A percentile compares a stretch with the other conserved stretches of the same genome.
Evolutionary conservation across 2,329 filamentous ascomycete species (phyloP).

Genomic region (Diplodia intermedia): DNA sequence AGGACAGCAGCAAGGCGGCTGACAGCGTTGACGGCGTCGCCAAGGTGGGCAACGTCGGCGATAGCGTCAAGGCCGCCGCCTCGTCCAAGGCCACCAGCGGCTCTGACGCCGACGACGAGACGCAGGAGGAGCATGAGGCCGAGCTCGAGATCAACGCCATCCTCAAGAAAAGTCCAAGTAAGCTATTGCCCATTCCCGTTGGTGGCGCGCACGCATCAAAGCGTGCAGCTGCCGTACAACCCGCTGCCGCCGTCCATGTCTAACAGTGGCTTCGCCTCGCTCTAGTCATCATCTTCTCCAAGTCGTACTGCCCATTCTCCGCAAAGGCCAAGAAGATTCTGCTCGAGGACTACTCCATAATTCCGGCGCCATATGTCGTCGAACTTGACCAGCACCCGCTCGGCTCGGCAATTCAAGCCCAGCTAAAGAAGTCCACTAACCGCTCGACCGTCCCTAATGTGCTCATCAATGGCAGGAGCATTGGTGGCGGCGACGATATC

Average conservation of each 20-base stretch:
- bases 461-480: conserved; percentile 83
- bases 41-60: conserved; percentile 48
- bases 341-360: conserved; percentile 82
- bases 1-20: conserved; percentile 45
- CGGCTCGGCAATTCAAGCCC: conserved; percentile 74
- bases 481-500: conserved; percentile 90
- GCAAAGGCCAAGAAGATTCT: conserved; percentile 84
- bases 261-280: conserved; percentile 2
- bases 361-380: conserved; percentile 82
- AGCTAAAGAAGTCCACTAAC: conserved; percentile 75
- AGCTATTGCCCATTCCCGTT: conserved; percentile 17
- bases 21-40: conserved; percentile 51
- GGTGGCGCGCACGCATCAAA: background rate
- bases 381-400: conserved; percentile 86
- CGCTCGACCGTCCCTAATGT: conserved; percentile 91
- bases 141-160: conserved; percentile 78
- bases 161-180: conserved; percentile 84
- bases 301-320: conserved; percentile 88
- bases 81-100: conserved; percentile 36
- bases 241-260: background rate
- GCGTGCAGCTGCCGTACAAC: conserved; percentile 40
- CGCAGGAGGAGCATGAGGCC: conserved; percentile 67
- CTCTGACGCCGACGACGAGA: conserved; percentile 47
- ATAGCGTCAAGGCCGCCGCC: conserved; percentile 45
- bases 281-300: conserved; percentile 93